A percentile compares a stretch with the other conserved stretches of the same genome.
These are phyloP conservation scores for Didymosphaeria variabile DNA, from an alignment of 2,329 filamentous ascomycete species.

Conservation along the genomic window DNA sequence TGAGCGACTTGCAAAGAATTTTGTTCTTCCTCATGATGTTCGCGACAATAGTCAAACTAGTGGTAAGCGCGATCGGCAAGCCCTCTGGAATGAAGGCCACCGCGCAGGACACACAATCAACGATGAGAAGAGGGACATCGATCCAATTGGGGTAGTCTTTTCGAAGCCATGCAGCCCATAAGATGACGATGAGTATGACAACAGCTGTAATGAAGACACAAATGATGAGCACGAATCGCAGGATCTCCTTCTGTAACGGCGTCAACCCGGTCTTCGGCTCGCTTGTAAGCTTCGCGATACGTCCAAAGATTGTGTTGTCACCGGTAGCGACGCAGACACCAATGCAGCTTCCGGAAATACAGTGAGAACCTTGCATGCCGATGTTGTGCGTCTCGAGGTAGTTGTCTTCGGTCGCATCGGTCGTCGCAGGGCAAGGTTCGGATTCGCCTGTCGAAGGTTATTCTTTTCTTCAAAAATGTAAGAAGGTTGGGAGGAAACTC, in stretches of 20 bases:
- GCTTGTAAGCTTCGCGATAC: slow-evolving; percentile 76
- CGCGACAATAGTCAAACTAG: slow-evolving; percentile 77
- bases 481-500: slow-evolving; percentile 19
- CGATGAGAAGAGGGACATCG: slow-evolving; percentile 74
- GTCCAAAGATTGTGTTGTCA: slow-evolving; percentile 77
- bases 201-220: slow-evolving; percentile 72
- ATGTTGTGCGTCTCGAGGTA: slow-evolving; percentile 81
- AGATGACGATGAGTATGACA: slow-evolving; percentile 69
- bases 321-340: slow-evolving; percentile 77
- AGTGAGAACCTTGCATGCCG: slow-evolving; percentile 81
- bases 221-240: slow-evolving; percentile 77
- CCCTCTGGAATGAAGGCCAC: slow-evolving; percentile 79
- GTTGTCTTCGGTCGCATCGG: slow-evolving; percentile 72
- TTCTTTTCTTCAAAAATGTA: background rate
- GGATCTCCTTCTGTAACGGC: slow-evolving; percentile 75
- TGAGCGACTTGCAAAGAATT: slow-evolving; percentile 80
- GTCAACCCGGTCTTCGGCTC: slow-evolving; percentile 73
- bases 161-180: slow-evolving; percentile 77
- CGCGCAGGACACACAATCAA: slow-evolving; percentile 73
- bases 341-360: slow-evolving; percentile 71
- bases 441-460: slow-evolving; percentile 65
- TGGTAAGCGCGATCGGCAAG: slow-evolving; percentile 51
- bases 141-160: slow-evolving; percentile 75
- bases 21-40: slow-evolving; percentile 80
- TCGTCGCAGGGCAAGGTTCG: slow-evolving; percentile 68